These are phyloP conservation scores for Excoecaria cochinchinensis DNA, from an alignment of 345 rosid genomes.

Conservation along the genomic window DNA sequence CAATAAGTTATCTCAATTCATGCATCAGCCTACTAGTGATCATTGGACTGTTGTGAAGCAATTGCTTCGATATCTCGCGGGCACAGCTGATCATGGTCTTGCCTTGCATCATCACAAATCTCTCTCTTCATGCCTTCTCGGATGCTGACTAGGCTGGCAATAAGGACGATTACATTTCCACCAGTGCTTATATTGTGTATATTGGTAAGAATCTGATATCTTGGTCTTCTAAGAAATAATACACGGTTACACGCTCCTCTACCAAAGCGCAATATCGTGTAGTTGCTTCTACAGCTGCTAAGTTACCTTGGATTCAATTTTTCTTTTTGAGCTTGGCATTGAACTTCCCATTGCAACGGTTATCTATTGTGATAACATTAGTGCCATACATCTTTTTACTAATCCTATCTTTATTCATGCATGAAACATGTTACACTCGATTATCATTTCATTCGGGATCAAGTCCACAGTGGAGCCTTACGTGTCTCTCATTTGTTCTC, in stretches of 20 bases:
- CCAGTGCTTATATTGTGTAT: neutral
- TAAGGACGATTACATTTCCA: neutral
- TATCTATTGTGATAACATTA: neutral
- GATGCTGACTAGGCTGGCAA: neutral
- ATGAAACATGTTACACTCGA: neutral
- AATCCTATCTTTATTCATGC: neutral
- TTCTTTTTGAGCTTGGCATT: too few relatives aligned
- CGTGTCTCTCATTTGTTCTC: neutral
- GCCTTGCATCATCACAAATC: neutral
- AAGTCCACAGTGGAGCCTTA: neutral
- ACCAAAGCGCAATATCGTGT: neutral
- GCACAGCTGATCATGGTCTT: neutral
- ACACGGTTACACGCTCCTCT: neutral
- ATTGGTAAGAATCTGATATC: neutral
- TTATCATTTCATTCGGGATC: neutral
- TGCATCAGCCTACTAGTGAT: neutral
- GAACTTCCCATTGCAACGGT: neutral
- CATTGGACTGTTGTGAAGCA: neutral
- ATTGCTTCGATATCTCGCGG: neutral
- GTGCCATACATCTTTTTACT: neutral
- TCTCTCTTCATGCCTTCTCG: neutral
- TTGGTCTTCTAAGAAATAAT: neutral
- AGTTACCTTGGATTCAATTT: too few relatives aligned
- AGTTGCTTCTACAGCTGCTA: too few relatives aligned
- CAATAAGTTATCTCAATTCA: conserved; percentile 4